These are phyloP conservation scores for Neurospora cerealis DNA, from an alignment of 495 filamentous ascomycete species.

Conservation along the genomic window DNA sequence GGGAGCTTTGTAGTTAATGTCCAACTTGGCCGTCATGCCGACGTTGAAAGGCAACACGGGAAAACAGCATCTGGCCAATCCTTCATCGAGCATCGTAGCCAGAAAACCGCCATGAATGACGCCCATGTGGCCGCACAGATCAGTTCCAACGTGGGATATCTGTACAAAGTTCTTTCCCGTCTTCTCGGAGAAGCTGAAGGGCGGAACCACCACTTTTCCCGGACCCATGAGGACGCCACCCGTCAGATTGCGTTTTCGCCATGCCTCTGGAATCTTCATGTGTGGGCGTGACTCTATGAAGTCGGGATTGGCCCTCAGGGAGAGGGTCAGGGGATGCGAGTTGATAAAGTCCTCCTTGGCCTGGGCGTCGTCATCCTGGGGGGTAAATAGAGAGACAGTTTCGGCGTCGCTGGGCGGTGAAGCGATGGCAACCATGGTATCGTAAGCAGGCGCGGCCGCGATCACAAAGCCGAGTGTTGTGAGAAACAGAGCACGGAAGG, in stretches of 20 bases:
- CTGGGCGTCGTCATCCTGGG: constrained; percentile 48
- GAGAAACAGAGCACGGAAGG: constrained; percentile 32
- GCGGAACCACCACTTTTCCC: constrained; percentile 72
- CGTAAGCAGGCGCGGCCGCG: constrained; percentile 37
- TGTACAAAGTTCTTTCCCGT: constrained; percentile 63
- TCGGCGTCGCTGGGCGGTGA: constrained; percentile 59
- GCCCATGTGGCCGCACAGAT: constrained; percentile 84
- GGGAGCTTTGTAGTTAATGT: constrained; percentile 78
- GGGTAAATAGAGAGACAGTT: constrained; percentile 54
- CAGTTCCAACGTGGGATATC: constrained; percentile 68
- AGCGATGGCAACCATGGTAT: constrained; percentile 35
- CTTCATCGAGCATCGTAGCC: constrained; percentile 89
- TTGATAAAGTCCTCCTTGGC: constrained; percentile 64
- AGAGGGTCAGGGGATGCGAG: constrained; percentile 58
- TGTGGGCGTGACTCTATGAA: constrained; percentile 77
- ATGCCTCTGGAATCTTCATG: constrained; percentile 61
- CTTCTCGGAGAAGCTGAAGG: constrained; percentile 61
- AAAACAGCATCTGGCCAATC: constrained; percentile 84
- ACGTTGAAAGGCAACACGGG: constrained; percentile 80
- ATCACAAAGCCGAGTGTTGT: constrained; percentile 44
- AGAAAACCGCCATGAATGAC: constrained; percentile 87
- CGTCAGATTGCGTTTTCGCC: constrained; percentile 68
- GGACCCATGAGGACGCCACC: constrained; percentile 69
- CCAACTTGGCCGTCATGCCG: constrained; percentile 83
- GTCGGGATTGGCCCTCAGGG: constrained; percentile 55